Evolutionary conservation across 2,329 filamentous ascomycete species (phyloP).

Genomic region (Calonectria hongkongensis): DNA sequence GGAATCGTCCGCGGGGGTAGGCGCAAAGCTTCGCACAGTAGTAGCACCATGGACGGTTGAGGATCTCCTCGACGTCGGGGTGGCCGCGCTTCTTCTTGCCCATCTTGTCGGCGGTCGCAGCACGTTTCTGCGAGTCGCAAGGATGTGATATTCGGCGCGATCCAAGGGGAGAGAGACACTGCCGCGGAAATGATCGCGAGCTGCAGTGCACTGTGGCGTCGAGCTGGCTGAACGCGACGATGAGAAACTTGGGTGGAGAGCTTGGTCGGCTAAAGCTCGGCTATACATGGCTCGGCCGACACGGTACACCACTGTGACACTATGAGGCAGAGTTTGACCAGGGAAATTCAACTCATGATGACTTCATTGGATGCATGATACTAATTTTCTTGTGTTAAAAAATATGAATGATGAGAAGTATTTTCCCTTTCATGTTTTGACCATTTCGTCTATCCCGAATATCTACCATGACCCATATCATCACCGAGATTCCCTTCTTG

Average conservation of each 20-base stretch:
- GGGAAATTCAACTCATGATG: slow-evolving; percentile 1
- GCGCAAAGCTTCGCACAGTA: slow-evolving; percentile 78
- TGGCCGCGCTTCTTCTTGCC: slow-evolving; percentile 93
- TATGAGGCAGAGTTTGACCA: background rate
- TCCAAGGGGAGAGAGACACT: slow-evolving; percentile 41
- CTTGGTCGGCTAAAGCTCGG: slow-evolving; percentile 55
- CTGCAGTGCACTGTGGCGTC: slow-evolving; percentile 48
- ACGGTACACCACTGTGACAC: background rate
- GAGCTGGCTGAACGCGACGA: slow-evolving; percentile 53
- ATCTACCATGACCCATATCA: slow-evolving; percentile 35
- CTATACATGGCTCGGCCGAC: background rate
- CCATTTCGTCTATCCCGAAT: slow-evolving; percentile 47
- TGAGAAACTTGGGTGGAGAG: slow-evolving; percentile 48
- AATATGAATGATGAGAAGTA: background rate
- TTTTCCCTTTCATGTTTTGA: background rate
- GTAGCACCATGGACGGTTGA: slow-evolving; percentile 95
- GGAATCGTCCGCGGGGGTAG: slow-evolving; percentile 25
- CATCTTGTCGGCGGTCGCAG: slow-evolving; percentile 68
- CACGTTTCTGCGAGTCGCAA: background rate
- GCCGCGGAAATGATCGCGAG: slow-evolving; percentile 42
- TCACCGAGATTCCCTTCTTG: slow-evolving; percentile 31
- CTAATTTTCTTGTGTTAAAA: background rate
- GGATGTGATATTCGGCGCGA: slow-evolving; percentile 29
- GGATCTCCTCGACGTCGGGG: slow-evolving; percentile 90
- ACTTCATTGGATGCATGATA: background rate